A percentile compares a stretch with the other conserved stretches of the same genome.
Evolutionary conservation across 176 grass and related monocot species (phyloP).

Genomic region (Bothriochloa decipiens): DNA sequence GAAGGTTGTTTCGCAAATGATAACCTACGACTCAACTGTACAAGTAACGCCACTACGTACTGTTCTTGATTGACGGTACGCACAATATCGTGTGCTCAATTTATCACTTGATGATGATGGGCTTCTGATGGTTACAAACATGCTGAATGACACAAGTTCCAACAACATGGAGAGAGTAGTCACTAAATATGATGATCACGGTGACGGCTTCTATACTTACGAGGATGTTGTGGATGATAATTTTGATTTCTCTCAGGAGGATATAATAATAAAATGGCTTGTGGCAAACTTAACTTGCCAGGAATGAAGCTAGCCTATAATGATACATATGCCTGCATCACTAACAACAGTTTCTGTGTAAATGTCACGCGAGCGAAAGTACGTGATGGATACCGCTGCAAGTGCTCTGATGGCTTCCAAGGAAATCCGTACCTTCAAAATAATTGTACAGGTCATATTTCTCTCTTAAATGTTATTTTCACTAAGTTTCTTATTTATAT

Average conservation of each 20-base stretch:
- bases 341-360: background rate
- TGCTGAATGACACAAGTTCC: background rate
- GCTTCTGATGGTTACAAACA: background rate
- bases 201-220: too few species aligned
- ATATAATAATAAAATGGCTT: background rate
- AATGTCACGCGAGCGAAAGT: background rate
- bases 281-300: background rate
- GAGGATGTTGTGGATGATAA: background rate
- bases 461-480: background rate
- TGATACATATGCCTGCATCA: background rate
- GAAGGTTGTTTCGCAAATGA: conserved; percentile 2
- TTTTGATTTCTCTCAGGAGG: background rate
- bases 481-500: background rate
- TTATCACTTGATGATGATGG: conserved; percentile 30
- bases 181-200: background rate
- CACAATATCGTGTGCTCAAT: background rate
- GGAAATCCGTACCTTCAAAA: background rate
- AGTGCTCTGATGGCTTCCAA: background rate
- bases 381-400: background rate
- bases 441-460: background rate
- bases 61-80: background rate
- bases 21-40: conserved; percentile 21
- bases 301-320: background rate
- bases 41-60: background rate
- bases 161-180: background rate